Base-by-base conservation (phyloP, 176 grass and related monocot genomes). In the Carex scoparia region DNA sequence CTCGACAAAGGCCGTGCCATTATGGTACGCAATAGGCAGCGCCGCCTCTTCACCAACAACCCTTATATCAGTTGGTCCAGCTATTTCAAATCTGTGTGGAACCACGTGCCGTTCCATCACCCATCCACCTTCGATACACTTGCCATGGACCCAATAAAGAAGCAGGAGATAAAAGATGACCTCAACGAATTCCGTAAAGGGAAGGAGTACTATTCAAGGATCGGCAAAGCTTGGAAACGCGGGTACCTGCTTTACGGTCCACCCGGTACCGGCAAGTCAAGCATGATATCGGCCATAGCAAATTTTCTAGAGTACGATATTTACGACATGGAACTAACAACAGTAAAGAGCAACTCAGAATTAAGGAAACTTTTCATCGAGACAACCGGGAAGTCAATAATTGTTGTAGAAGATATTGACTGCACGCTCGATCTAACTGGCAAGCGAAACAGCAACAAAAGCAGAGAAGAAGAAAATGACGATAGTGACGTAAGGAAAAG, bases 361-460 rank as follows among this genome's bases (percentile, higher is more conserved):
- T 76, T 88, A 35, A 65, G 86, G 81, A 88, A 79, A 61, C 86
- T 88, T 7, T 88, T 88, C 70, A 88, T 84, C 2, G 70, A 88
- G 42, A 88, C 81, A 4, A 84, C 71, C 16, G 46, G 81, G 8
- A 88, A 84, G 61, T 88, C 86, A 0, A 79, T 88, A 10, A 84
- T 88, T 56, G 86, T 88, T n/a, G 79, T 88, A 60, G 86, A 84
- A n/a, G 86, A 88, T 48, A 88, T 88, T 4, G 86, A 88, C 30
- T 88, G 86, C 69, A 84, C 86, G 1, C 81, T 88, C 18, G 86
- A 88, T n/a, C 81, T 88, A 4, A 88, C 86, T 31, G 86, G 86
- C 28, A 84, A 84, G 46, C 51, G 86, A 5, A 67, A 79, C 2
- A 1, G 11, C 1, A 42, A 10, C 2, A 79, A 88, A 37, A 79